A percentile compares a stretch with the other conserved stretches of the same genome.
Evolutionary conservation across 1,284 basidiomycete species (phyloP).

Genomic region (Chalciporus sp.): DNA sequence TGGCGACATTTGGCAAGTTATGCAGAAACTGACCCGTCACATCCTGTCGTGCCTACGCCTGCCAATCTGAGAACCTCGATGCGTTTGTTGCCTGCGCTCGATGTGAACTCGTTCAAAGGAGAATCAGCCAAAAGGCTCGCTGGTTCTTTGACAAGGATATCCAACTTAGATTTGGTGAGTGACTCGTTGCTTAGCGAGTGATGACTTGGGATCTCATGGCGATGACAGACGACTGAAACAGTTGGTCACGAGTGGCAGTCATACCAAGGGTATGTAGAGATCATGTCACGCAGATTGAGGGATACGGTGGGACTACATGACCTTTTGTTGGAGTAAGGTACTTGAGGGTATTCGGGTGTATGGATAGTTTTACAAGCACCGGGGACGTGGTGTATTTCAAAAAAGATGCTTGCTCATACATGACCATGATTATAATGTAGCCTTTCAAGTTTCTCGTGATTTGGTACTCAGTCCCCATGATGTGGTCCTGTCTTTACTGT

Average conservation of each 20-base stretch:
- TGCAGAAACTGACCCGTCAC: slow-evolving; percentile 42
- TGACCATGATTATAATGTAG: background rate
- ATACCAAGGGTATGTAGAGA: slow-evolving; percentile 65
- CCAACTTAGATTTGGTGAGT: slow-evolving; percentile 52
- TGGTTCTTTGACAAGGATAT: slow-evolving; percentile 53
- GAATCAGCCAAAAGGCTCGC: slow-evolving; percentile 57
- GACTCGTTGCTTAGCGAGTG: background rate
- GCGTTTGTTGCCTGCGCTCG: slow-evolving; percentile 56
- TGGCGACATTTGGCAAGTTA: slow-evolving; percentile 84
- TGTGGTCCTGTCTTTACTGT: no score
- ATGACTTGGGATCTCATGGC: background rate
- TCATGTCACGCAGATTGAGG: slow-evolving; percentile 66
- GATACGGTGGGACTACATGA: slow-evolving; percentile 60
- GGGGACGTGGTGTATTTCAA: background rate
- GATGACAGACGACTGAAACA: slow-evolving; percentile 38
- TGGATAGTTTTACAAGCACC: background rate
- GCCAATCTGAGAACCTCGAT: slow-evolving; percentile 46
- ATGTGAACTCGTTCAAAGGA: slow-evolving; percentile 51
- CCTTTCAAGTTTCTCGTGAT: no score
- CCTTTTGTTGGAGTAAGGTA: slow-evolving; percentile 26
- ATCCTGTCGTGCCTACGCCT: slow-evolving; percentile 26
- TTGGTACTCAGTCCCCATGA: no score
- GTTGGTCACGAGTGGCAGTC: slow-evolving; percentile 55
- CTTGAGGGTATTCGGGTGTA: slow-evolving; percentile 6
- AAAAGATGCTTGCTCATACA: background rate